phyloP scores from a whole-genome alignment of 2,329 filamentous ascomycete genomes.

The Penicillium sp. region DNA sequence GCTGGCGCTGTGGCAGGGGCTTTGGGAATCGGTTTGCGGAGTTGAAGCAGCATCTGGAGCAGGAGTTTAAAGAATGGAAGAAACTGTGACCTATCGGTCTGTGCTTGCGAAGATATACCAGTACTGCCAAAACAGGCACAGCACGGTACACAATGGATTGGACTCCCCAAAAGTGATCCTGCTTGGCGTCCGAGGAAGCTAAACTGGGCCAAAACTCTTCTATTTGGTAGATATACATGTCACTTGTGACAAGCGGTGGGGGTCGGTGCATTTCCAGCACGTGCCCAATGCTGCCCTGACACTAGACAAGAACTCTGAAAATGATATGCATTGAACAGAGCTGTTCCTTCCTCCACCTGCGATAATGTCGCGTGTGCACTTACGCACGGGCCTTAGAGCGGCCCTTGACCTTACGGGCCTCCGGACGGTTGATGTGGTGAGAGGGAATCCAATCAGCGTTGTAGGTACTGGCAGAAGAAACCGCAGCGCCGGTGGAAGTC shows the following conservation, averaged over 20 bases:
- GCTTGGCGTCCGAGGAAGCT: slow-evolving; percentile 3
- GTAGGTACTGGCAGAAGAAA: slow-evolving; percentile 64
- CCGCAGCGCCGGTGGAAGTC: slow-evolving; percentile 57
- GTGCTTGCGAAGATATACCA: not conserved
- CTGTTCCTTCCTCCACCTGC: slow-evolving; percentile 1
- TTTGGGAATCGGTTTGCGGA: slow-evolving; percentile 67
- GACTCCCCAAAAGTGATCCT: slow-evolving; percentile 5
- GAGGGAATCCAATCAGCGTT: slow-evolving; percentile 91
- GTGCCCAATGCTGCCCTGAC: not conserved
- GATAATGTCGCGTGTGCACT: slow-evolving; percentile 7
- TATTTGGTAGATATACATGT: slow-evolving; percentile 16
- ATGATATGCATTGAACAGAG: slow-evolving; percentile 6
- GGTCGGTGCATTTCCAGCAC: slow-evolving; percentile 15
- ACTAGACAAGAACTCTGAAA: slow-evolving; percentile 1
- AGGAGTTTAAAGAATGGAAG: slow-evolving; percentile 70
- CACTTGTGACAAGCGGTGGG: slow-evolving; percentile 5
- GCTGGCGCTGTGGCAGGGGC: slow-evolving; percentile 71
- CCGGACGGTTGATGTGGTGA: slow-evolving; percentile 77
- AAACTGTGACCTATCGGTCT: slow-evolving; percentile 40
- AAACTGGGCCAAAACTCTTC: slow-evolving; percentile 7
- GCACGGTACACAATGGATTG: not conserved
- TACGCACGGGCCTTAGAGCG: slow-evolving; percentile 33
- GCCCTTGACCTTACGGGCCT: slow-evolving; percentile 55
- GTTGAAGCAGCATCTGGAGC: slow-evolving; percentile 65
- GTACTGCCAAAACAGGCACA: slow-evolving; percentile 1